These are phyloP conservation scores for Starmerella potacharoeniae DNA, from an alignment of 805 yeast genomes.

Conservation along the genomic window DNA sequence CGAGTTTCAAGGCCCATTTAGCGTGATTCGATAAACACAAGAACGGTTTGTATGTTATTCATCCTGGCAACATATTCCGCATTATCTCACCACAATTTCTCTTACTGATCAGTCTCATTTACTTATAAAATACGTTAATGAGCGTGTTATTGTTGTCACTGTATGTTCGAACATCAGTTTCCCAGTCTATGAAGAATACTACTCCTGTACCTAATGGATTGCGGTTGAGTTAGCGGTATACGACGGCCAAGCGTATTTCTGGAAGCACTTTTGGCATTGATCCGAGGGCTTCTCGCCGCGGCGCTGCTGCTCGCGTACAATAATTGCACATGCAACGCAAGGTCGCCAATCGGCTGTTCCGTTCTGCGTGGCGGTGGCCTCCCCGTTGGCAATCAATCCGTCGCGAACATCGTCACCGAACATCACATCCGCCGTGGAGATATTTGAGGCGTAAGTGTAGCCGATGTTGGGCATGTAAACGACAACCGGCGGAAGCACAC, in stretches of 20 bases:
- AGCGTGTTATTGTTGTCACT: too few relatives aligned
- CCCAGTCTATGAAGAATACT: too few relatives aligned
- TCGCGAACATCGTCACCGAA: conserved; percentile 45
- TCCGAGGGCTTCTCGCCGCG: conserved; percentile 42
- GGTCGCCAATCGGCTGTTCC: conserved; percentile 48
- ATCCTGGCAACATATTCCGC: too few relatives aligned
- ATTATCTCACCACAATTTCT: too few relatives aligned
- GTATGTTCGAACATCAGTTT: too few relatives aligned
- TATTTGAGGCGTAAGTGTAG: conserved; percentile 46
- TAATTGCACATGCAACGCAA: conserved; percentile 67
- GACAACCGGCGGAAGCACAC: conserved; percentile 38
- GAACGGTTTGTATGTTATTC: too few relatives aligned
- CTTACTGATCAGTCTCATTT: too few relatives aligned
- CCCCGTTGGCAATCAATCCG: conserved; percentile 54
- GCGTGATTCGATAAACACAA: too few relatives aligned
- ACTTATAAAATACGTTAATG: too few relatives aligned
- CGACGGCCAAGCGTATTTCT: conserved; percentile 31
- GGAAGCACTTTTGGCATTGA: conserved; percentile 58
- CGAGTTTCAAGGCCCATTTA: too few relatives aligned
- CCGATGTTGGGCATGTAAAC: conserved; percentile 59
- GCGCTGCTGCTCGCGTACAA: conserved; percentile 62
- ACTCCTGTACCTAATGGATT: too few relatives aligned
- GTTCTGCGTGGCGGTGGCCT: conserved; percentile 53
- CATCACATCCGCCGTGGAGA: conserved; percentile 52
- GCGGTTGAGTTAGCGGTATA: too few relatives aligned